phyloP scores from a whole-genome alignment of 768 basidiomycete genomes.

The Boletus tylopilopsis region DNA sequence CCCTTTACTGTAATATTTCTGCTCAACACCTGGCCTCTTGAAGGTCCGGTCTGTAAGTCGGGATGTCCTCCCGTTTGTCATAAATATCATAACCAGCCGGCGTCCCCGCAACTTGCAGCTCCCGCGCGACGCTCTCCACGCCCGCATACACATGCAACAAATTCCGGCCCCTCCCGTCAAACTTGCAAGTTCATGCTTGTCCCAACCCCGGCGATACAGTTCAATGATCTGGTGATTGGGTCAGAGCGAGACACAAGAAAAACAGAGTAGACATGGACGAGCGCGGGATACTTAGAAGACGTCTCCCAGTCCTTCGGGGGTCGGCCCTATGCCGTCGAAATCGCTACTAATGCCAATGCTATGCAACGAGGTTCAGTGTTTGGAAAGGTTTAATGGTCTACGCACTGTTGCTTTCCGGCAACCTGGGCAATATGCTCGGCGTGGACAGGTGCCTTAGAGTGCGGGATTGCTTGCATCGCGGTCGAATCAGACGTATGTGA shows the following conservation, averaged over 20 bases:
- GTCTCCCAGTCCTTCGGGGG: conserved; percentile 80
- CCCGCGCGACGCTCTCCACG: conserved; percentile 70
- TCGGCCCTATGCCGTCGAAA: conserved; percentile 66
- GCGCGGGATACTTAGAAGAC: conserved; percentile 83
- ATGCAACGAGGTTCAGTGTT: neutral
- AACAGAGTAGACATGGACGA: conserved; percentile 47
- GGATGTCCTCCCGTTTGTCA: conserved; percentile 69
- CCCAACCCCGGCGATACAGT: conserved; percentile 85
- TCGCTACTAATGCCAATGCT: conserved; percentile 49
- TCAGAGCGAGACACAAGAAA: neutral
- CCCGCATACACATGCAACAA: conserved; percentile 76
- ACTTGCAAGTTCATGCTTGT: conserved; percentile 71
- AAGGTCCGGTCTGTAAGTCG: conserved; percentile 13
- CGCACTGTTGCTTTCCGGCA: conserved; percentile 70
- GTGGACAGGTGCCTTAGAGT: conserved; percentile 82
- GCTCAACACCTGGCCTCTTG: too few relatives aligned
- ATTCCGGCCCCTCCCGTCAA: too few relatives aligned
- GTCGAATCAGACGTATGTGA: conserved; percentile 92
- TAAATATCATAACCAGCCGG: conserved; percentile 68
- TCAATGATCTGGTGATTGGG: conserved; percentile 64
- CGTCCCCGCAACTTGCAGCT: too few relatives aligned
- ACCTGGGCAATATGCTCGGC: conserved; percentile 78
- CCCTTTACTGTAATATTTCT: too few relatives aligned
- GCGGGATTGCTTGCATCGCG: conserved; percentile 67
- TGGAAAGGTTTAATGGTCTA: neutral